Percentiles rank a stretch among this genome's conserved stretches.
phyloP scores from a whole-genome alignment of 495 filamentous ascomycete species.

The Daldinia grandis region DNA sequence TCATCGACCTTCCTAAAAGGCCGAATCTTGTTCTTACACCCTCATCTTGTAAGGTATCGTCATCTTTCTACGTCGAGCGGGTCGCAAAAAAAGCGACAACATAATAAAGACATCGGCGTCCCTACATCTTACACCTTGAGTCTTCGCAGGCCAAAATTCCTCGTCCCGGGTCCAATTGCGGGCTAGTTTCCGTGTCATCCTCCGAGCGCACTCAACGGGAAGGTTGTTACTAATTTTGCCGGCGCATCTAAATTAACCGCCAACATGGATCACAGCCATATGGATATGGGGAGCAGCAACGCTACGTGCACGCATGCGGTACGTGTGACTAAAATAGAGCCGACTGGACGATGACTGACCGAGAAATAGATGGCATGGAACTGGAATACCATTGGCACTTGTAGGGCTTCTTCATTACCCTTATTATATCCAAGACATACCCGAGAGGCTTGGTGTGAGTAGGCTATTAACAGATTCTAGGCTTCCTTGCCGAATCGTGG shows the following conservation, averaged over 20 bases:
- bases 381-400: slow-evolving; percentile 64
- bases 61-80: background rate
- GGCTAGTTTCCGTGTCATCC: slow-evolving; percentile 6
- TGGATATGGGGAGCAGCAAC: slow-evolving; percentile 28
- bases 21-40: slow-evolving; percentile 40
- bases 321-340: slow-evolving; percentile 16
- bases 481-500: slow-evolving; percentile 60
- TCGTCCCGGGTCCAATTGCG: slow-evolving; percentile 11
- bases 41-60: slow-evolving; percentile 30
- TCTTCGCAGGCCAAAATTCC: background rate
- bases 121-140: slow-evolving; percentile 1
- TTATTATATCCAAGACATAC: background rate
- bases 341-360: slow-evolving; percentile 30
- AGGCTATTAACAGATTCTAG: slow-evolving; percentile 27
- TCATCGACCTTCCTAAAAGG: slow-evolving; percentile 32
- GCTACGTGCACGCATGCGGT: slow-evolving; percentile 34
- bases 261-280: slow-evolving; percentile 34
- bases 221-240: slow-evolving; percentile 31
- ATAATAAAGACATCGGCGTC: background rate
- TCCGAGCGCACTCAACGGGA: slow-evolving; percentile 34
- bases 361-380: slow-evolving; percentile 65
- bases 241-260: slow-evolving; percentile 31
- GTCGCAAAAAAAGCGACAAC: background rate
- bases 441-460: background rate
- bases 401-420: slow-evolving; percentile 27